Conservation (phyloP, 768 basidiomycete species). For the Pisolithus albus region DNA sequence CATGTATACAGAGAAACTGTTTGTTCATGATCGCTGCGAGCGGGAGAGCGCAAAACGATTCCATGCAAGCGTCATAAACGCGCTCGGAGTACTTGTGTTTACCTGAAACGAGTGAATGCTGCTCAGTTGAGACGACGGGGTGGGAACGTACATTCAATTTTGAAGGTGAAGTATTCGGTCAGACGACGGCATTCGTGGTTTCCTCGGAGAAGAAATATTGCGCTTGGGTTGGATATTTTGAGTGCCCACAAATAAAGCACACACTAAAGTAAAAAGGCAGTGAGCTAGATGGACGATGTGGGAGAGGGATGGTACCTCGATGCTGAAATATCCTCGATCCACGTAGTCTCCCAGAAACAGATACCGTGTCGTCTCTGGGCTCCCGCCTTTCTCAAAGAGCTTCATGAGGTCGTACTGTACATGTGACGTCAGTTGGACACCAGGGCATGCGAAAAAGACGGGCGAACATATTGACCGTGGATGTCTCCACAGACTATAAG, state of each 20-base stretch:
- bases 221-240: conserved; percentile 58
- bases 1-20: conserved; percentile 73
- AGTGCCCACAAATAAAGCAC: conserved; percentile 57
- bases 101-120: conserved; percentile 31
- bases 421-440: conserved; percentile 5
- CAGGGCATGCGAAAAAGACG: neutral
- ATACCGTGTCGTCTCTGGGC: conserved; percentile 66
- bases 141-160: conserved; percentile 36
- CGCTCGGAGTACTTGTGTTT: conserved; percentile 71
- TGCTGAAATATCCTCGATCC: conserved; percentile 70
- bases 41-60: conserved; percentile 64
- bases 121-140: neutral
- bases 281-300: conserved; percentile 1
- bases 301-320: conserved; percentile 42
- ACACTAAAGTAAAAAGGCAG: conserved; percentile 29
- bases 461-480: conserved; percentile 21
- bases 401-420: conserved; percentile 71
- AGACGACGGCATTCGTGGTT: conserved; percentile 64
- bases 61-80: conserved; percentile 71
- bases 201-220: conserved; percentile 54
- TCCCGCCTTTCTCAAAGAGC: conserved; percentile 71
- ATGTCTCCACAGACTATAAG: conserved; percentile 15
- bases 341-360: conserved; percentile 74
- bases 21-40: conserved; percentile 76
- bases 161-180: conserved; percentile 60